A percentile compares a stretch with the other conserved stretches of the same genome.
These are phyloP conservation scores for Omphalea diandra DNA, from an alignment of 441 rosid genomes.

Conservation along the genomic window DNA sequence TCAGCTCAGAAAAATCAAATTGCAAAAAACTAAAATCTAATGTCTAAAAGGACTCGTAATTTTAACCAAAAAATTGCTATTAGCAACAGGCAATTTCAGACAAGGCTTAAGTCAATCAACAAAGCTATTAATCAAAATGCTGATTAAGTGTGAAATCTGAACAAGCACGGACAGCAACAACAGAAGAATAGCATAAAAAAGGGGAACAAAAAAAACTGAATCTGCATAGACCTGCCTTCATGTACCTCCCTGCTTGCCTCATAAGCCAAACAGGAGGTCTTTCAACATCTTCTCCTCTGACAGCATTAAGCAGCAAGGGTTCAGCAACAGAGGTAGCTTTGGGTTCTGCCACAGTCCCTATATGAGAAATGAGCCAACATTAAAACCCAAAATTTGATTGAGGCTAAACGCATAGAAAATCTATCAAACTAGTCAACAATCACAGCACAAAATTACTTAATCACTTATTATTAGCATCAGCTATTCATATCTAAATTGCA, in stretches of 20 bases:
- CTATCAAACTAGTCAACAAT: neutral
- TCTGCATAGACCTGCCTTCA: slow-evolving; percentile 82
- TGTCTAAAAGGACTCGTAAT: no score
- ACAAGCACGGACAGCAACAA: neutral
- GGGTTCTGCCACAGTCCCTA: slow-evolving; percentile 59
- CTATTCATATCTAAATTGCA: neutral
- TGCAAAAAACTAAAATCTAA: no score
- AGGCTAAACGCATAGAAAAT: neutral
- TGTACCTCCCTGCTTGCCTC: slow-evolving; percentile 99
- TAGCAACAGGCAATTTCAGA: no score
- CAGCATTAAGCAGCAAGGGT: slow-evolving; percentile 89
- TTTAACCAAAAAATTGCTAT: no score
- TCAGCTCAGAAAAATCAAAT: no score
- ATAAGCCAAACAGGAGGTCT: slow-evolving; percentile 99
- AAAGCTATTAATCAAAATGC: no score
- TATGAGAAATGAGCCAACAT: slow-evolving; percentile 1
- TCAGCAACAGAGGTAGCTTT: slow-evolving; percentile 47
- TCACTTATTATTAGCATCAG: neutral
- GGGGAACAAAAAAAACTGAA: no score
- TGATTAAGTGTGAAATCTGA: no score
- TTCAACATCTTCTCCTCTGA: slow-evolving; percentile 82
- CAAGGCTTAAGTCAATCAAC: no score
- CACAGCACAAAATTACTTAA: neutral
- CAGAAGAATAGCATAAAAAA: neutral
- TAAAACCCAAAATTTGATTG: neutral